These are phyloP conservation scores for Phytopythium litorale DNA, from an alignment of 352 stramenopile species.

Conservation along the genomic window DNA sequence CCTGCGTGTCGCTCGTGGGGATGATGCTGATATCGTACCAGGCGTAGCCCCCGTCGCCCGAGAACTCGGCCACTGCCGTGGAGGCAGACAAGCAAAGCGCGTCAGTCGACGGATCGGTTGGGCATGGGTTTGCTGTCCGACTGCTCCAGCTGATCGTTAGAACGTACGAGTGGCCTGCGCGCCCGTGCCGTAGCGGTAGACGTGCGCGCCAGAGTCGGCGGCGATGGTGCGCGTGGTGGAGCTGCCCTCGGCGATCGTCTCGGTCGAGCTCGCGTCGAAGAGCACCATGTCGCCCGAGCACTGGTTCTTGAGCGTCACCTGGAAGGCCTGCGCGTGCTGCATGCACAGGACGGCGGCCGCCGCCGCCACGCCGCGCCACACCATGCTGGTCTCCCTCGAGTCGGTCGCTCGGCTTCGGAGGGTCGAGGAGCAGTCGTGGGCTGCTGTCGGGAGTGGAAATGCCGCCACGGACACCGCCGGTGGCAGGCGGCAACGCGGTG, in stretches of 20 bases:
- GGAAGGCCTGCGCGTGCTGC: constrained; percentile 26
- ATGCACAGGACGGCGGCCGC: constrained; percentile 14
- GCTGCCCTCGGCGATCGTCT: constrained; percentile 26
- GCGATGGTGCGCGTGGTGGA: constrained; percentile 31
- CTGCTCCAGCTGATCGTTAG: neutral
- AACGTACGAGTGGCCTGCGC: constrained; percentile 49
- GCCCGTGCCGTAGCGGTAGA: constrained; percentile 43
- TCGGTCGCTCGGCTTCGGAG: neutral
- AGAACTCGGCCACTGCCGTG: constrained; percentile 58
- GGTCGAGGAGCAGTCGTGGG: neutral
- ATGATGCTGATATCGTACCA: constrained; percentile 85
- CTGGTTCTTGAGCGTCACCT: constrained; percentile 46
- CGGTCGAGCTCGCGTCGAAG: constrained; percentile 37
- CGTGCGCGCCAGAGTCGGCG: constrained; percentile 25
- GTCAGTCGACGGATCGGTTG: constrained; percentile 6
- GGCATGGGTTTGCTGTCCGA: constrained; percentile 1
- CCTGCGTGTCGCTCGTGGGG: constrained; percentile 36
- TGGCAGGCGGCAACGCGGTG: too few relatives aligned
- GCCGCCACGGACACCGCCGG: neutral
- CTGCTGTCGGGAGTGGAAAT: constrained; percentile 5
- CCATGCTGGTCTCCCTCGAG: constrained; percentile 12
- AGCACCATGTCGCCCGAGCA: constrained; percentile 40
- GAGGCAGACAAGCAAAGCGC: neutral
- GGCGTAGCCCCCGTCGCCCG: constrained; percentile 34
- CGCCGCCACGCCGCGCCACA: constrained; percentile 23